Percentiles rank a stretch among this genome's conserved stretches.
phyloP scores from a whole-genome alignment of 352 stramenopile species.

The Globisporangium carolinianum region DNA sequence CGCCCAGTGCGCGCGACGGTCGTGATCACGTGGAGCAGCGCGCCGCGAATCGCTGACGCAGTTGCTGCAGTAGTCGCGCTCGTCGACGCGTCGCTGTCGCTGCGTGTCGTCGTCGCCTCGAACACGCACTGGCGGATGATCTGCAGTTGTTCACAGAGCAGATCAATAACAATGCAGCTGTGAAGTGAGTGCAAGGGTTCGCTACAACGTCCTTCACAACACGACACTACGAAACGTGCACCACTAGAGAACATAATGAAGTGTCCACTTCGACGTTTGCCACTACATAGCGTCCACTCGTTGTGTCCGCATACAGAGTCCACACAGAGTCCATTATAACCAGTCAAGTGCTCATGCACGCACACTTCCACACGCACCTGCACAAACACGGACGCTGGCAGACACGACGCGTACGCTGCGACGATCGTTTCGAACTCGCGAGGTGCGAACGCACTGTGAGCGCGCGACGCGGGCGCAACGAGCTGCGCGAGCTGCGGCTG shows the following conservation, averaged over 20 bases:
- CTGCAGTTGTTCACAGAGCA: no score
- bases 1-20: conserved; percentile 3
- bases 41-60: conserved; percentile 3
- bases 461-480: not conserved
- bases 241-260: no score
- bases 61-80: not conserved
- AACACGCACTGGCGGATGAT: conserved; percentile 15
- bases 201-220: no score
- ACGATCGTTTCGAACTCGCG: conserved; percentile 11
- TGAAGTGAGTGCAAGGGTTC: no score
- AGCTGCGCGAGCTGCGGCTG: conserved; percentile 9
- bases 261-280: no score
- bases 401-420: conserved; percentile 11
- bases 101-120: conserved; percentile 3
- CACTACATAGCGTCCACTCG: no score
- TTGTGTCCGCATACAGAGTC: no score
- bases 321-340: no score
- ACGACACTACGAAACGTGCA: no score
- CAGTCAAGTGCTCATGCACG: no score
- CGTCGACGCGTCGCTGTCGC: not conserved
- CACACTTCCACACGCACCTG: not conserved
- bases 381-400: conserved; percentile 1
- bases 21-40: conserved; percentile 11
- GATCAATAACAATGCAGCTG: no score
- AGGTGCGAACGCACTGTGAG: not conserved